Evolutionary conservation across 1,139 yeast species (phyloP).

Genomic region (Zygosaccharomyces pseudobailii): DNA sequence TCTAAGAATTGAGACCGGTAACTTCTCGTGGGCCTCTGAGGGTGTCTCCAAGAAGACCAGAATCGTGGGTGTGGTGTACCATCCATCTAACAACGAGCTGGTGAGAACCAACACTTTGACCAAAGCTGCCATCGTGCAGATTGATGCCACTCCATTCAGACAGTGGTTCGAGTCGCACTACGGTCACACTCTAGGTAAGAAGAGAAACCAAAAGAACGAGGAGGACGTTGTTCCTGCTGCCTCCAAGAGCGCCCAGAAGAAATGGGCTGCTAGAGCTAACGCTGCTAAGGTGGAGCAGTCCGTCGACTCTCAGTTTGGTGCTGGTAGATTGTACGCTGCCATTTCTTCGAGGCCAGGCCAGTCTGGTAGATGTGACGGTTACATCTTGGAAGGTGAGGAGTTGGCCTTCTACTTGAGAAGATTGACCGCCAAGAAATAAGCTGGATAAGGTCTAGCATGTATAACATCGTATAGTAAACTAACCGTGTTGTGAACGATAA

Average conservation of each 20-base stretch:
- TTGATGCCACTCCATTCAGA: slow-evolving; percentile 99
- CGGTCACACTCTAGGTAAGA: slow-evolving; percentile 90
- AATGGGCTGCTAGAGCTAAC: slow-evolving; percentile 87
- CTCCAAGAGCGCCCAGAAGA: slow-evolving; percentile 84
- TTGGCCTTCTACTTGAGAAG: slow-evolving; percentile 99
- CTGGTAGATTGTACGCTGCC: slow-evolving; percentile 98
- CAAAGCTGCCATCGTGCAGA: slow-evolving; percentile 97
- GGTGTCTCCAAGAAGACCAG: slow-evolving; percentile 99
- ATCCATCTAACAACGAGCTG: slow-evolving; percentile 99
- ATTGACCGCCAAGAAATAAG: slow-evolving; percentile 97
- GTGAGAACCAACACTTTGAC: slow-evolving; percentile 99
- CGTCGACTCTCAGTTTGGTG: slow-evolving; percentile 93
- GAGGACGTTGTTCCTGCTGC: slow-evolving; percentile 54
- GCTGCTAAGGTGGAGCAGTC: slow-evolving; percentile 81
- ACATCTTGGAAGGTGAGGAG: slow-evolving; percentile 99
- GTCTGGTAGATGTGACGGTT: slow-evolving; percentile 99
- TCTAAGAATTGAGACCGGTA: slow-evolving; percentile 97
- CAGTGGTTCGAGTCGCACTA: slow-evolving; percentile 99
- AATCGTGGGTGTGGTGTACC: slow-evolving; percentile 96
- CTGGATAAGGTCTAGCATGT: slow-evolving; percentile 12
- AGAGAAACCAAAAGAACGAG: slow-evolving; percentile 37
- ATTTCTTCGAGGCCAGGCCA: slow-evolving; percentile 99
- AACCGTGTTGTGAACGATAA: slow-evolving; percentile 12
- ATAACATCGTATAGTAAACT: slow-evolving; percentile 14
- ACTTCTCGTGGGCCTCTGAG: slow-evolving; percentile 99